These are phyloP conservation scores for Cladorrhinum sp. DNA, from an alignment of 2,329 filamentous ascomycete genomes.

Conservation along the genomic window DNA sequence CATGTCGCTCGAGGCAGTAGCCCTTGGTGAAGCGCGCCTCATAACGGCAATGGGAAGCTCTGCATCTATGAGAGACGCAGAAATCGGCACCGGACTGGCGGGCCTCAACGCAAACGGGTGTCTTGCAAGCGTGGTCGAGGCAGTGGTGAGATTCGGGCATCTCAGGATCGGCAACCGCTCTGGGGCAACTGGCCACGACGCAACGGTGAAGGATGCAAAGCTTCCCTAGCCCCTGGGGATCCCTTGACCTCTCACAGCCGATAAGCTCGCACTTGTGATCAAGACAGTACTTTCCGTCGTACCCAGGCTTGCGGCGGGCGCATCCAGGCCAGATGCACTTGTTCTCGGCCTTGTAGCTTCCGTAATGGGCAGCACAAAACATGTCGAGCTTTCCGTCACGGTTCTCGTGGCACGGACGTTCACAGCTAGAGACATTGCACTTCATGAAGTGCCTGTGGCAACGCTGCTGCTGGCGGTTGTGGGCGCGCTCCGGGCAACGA, in stretches of 20 bases:
- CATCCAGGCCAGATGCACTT: slow-evolving; percentile 18
- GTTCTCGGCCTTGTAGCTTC: slow-evolving; percentile 2
- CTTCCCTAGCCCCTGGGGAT: neutral
- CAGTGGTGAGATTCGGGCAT: slow-evolving; percentile 7
- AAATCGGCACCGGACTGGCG: neutral
- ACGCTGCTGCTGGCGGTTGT: slow-evolving; percentile 16
- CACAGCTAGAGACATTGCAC: slow-evolving; percentile 17
- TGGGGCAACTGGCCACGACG: slow-evolving; percentile 8
- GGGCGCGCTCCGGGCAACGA: slow-evolving; percentile 13
- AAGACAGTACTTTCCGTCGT: slow-evolving; percentile 17
- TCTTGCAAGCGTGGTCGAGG: slow-evolving; percentile 12
- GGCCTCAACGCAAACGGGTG: neutral
- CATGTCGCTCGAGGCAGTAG: slow-evolving; percentile 16
- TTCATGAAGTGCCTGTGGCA: slow-evolving; percentile 17
- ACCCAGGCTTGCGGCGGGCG: slow-evolving; percentile 9
- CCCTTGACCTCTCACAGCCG: slow-evolving; percentile 10
- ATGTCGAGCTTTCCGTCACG: slow-evolving; percentile 16
- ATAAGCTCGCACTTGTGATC: slow-evolving; percentile 21
- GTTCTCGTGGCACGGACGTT: slow-evolving; percentile 14
- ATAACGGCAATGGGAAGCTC: slow-evolving; percentile 1
- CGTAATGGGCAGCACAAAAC: slow-evolving; percentile 21
- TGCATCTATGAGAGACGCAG: slow-evolving; percentile 12
- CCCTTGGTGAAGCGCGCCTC: neutral
- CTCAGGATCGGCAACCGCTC: neutral
- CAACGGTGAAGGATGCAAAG: slow-evolving; percentile 12